These are phyloP conservation scores for Linum tenue DNA, from an alignment of 345 rosid genomes.

Conservation along the genomic window DNA sequence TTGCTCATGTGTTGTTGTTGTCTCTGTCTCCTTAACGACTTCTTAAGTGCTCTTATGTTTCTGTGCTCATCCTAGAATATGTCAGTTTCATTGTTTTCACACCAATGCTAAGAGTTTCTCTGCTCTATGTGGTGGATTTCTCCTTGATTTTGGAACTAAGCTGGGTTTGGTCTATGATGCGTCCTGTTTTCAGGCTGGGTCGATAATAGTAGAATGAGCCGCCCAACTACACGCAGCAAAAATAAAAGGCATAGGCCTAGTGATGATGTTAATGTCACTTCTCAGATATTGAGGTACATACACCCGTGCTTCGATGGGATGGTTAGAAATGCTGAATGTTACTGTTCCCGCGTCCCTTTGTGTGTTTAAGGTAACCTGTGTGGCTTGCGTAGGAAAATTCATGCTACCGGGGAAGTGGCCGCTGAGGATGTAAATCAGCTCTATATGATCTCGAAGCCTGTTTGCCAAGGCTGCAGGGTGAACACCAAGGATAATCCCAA, in stretches of 20 bases:
- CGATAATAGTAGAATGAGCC: constrained; percentile 43
- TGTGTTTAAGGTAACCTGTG: constrained; percentile 1
- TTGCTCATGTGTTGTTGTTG: not conserved
- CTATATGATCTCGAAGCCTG: constrained; percentile 61
- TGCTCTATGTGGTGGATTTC: not conserved
- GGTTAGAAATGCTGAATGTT: constrained; percentile 7
- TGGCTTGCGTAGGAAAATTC: constrained; percentile 52
- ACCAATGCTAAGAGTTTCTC: not conserved
- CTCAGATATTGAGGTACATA: constrained; percentile 46
- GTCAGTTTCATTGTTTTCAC: not conserved
- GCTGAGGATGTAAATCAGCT: constrained; percentile 57
- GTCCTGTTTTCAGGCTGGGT: constrained; percentile 19
- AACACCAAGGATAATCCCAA: constrained; percentile 90
- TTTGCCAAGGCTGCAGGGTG: constrained; percentile 91
- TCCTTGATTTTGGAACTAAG: not conserved
- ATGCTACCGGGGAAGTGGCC: constrained; percentile 47
- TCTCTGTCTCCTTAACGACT: not conserved
- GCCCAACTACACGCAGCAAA: constrained; percentile 63
- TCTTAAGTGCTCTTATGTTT: not conserved
- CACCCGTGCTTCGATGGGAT: constrained; percentile 1
- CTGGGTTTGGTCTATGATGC: not conserved
- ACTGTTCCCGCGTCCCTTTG: constrained; percentile 6
- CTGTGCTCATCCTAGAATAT: not conserved
- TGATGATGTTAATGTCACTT: constrained; percentile 35
- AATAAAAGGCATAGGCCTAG: constrained; percentile 50